These are phyloP conservation scores for Populus alba DNA, from an alignment of 345 rosid genomes.

Conservation along the genomic window DNA sequence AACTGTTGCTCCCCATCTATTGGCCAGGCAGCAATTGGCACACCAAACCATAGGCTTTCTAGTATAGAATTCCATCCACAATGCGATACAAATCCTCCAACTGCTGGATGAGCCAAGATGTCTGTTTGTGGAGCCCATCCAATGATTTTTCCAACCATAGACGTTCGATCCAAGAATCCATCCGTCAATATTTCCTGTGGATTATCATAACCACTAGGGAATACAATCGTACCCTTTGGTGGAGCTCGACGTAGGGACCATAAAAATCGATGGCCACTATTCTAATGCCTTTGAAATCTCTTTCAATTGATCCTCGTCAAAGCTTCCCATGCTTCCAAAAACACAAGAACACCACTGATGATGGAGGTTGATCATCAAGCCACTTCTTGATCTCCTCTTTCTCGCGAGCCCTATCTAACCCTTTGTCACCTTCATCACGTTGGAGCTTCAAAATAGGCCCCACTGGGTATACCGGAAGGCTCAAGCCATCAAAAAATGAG, in stretches of 20 bases:
- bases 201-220: neutral
- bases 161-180: constrained; percentile 1
- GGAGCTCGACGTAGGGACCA: constrained; percentile 20
- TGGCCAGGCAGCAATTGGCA: constrained; percentile 12
- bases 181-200: neutral
- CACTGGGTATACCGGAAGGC: constrained; percentile 6
- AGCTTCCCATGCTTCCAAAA: constrained; percentile 23
- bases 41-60: constrained; percentile 12
- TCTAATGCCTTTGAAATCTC: constrained; percentile 15
- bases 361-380: constrained; percentile 18
- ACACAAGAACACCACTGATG: constrained; percentile 18
- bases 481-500: neutral
- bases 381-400: constrained; percentile 1
- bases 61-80: constrained; percentile 14
- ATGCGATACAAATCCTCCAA: constrained; percentile 16
- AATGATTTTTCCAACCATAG: neutral
- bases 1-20: constrained; percentile 9
- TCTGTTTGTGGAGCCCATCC: constrained; percentile 8
- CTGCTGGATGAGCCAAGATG: neutral
- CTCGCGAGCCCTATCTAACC: too few species aligned
- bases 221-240: neutral
- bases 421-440: too few species aligned
- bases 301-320: constrained; percentile 6
- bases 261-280: constrained; percentile 8
- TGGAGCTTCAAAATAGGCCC: constrained; percentile 7